Percentiles rank a stretch among this genome's conserved stretches.
These are phyloP conservation scores for Helminthosporium solani DNA, from an alignment of 2,329 filamentous ascomycete species.

Conservation along the genomic window DNA sequence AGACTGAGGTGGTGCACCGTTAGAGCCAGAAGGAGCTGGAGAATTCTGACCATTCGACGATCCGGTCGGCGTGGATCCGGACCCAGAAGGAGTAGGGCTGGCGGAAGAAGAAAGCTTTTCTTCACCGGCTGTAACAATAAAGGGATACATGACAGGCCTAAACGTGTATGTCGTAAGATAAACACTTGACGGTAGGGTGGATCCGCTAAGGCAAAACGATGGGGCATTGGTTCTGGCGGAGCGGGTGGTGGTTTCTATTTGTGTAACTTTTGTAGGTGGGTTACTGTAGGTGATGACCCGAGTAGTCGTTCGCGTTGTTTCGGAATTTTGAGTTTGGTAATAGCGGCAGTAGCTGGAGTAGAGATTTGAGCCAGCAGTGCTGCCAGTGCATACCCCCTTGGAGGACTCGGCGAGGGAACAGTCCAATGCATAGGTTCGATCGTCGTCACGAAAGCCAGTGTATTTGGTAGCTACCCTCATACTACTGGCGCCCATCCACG, in stretches of 20 bases:
- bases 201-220: constrained; percentile 9
- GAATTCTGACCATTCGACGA: neutral
- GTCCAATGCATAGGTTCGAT: constrained; percentile 4
- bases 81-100: constrained; percentile 17
- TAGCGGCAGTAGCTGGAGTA: constrained; percentile 1
- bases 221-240: neutral
- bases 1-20: constrained; percentile 2
- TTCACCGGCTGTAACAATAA: constrained; percentile 31
- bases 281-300: constrained; percentile 1
- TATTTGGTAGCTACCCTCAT: too few relatives aligned
- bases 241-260: constrained; percentile 6
- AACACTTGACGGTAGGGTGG: constrained; percentile 9
- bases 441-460: too few relatives aligned
- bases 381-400: neutral
- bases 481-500: constrained; percentile 5
- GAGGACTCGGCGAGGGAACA: constrained; percentile 2
- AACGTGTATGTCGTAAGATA: constrained; percentile 11
- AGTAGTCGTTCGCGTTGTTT: constrained; percentile 4
- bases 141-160: constrained; percentile 17
- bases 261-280: constrained; percentile 2
- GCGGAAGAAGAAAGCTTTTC: constrained; percentile 28
- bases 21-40: constrained; percentile 5
- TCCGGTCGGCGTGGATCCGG: constrained; percentile 9
- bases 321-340: neutral
- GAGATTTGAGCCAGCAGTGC: neutral